Evolutionary conservation across 2,329 filamentous ascomycete genomes (phyloP).

Genomic region (Dissoconium aciculare): DNA sequence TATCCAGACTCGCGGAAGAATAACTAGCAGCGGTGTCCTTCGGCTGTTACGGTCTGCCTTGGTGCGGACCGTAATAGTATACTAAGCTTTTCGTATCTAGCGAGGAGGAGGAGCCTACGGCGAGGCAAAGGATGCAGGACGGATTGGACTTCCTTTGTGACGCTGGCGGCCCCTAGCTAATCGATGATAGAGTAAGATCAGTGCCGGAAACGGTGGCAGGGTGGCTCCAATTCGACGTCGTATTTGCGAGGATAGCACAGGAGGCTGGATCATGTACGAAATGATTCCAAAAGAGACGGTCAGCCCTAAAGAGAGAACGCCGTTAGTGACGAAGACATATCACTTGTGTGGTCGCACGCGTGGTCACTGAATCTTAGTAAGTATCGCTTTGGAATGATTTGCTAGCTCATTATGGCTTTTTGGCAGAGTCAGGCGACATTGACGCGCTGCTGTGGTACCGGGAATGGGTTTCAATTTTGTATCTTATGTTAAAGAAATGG

Average conservation of each 20-base stretch:
- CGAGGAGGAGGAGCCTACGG: too few relatives aligned
- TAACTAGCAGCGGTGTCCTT: too few relatives aligned
- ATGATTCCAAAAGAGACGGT: background rate
- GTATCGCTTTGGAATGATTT: too few relatives aligned
- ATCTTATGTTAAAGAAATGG: too few relatives aligned
- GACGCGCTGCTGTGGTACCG: background rate
- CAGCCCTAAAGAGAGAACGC: background rate
- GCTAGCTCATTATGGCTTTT: background rate
- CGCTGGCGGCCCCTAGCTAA: background rate
- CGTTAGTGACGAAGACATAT: background rate
- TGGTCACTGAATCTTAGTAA: background rate
- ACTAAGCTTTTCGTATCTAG: too few relatives aligned
- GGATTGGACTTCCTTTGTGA: slow-evolving; percentile 1
- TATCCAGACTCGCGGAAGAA: too few relatives aligned
- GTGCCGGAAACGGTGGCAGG: background rate
- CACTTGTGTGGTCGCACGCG: background rate
- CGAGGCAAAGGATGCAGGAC: too few relatives aligned
- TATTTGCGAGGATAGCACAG: background rate
- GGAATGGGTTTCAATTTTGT: background rate
- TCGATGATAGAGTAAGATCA: background rate
- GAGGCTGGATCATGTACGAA: background rate
- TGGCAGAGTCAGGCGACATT: background rate
- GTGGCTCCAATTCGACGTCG: background rate
- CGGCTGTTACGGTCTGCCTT: too few relatives aligned
- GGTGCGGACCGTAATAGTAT: too few relatives aligned